Base-by-base conservation (phyloP, 2,329 filamentous ascomycete species). In the Penicillium sp. region DNA sequence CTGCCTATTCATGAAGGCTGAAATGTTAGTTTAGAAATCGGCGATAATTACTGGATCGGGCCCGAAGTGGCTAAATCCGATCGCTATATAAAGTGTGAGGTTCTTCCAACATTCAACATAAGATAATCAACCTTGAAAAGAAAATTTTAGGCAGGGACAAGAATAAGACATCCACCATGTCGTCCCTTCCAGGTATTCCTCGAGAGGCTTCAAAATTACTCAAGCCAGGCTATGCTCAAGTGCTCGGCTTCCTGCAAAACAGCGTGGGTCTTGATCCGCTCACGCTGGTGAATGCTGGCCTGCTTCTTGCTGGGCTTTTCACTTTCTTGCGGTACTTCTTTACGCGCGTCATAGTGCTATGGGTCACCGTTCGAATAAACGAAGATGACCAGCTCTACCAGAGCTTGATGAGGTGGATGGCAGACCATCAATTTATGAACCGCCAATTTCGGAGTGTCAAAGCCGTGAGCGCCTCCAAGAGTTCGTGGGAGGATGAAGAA, bases 371-470 rank as follows among this genome's bases (percentile, higher is more conserved):
- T 55, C 77, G 78, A 51, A 74, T 87, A 48, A 76, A 72, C 57
- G 80, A 79, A 58, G 76, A 75, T 45, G 84, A 87, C 63, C 78
- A 82, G 54, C 83, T 86, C 26, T 85, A 84, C 63, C 52, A 66
- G 3, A 80, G 86, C 52, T 63, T 87, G 49, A 83, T 86, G 74
- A 77, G 79, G 52, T 87, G 81, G 74, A 75, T 86, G 7, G 79
- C 80, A 0, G 66, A 76, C 40, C 80, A 85, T 63, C 79, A 80
- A 9, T 74, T 72, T 20, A 77, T 81, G 59, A 74, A 74, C 30
- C 77, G 58, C 16, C 60, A 77, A 47, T 82, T 81, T 38, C 77
- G 81, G 14, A 76, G 76, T 5, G 70, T 85, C 16, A 80, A 78
- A 60, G 83, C 82, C 6, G 79, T 85, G 65, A 85, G 82, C 0